Conservation (phyloP, 2,329 filamentous ascomycete species). For the Teratosphaeria nubilosa region DNA sequence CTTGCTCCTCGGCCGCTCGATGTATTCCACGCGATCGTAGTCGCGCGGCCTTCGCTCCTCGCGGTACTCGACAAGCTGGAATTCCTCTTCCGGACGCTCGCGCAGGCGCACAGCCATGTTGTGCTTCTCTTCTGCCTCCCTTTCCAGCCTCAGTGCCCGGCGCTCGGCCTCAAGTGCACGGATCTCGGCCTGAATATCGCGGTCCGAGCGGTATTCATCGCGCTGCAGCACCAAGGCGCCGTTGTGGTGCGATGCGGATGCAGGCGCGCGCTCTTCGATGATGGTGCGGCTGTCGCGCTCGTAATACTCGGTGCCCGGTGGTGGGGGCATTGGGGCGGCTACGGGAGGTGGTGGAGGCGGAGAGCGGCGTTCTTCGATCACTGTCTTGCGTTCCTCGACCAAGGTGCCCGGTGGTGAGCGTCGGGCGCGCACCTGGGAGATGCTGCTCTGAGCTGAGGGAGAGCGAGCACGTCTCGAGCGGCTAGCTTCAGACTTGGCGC, state of each 20-base stretch:
- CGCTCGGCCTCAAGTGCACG: conserved; percentile 58
- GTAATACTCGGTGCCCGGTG: conserved; percentile 14
- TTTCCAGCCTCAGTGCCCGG: conserved; percentile 47
- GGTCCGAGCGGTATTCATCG: conserved; percentile 38
- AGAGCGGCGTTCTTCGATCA: conserved; percentile 20
- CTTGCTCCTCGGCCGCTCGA: conserved; percentile 32
- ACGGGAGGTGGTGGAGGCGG: conserved; percentile 10
- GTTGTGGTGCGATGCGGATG: conserved; percentile 6
- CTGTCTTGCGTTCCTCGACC: conserved; percentile 19
- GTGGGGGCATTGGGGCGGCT: conserved; percentile 6
- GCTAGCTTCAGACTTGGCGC: conserved; percentile 6
- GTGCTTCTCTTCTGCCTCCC: conserved; percentile 37
- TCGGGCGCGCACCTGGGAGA: conserved; percentile 13
- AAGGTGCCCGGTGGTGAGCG: conserved; percentile 15
- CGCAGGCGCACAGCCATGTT: conserved; percentile 30
- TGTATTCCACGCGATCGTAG: conserved; percentile 43
- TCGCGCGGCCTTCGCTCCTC: conserved; percentile 47
- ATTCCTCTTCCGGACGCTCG: conserved; percentile 42
- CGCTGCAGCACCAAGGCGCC: conserved; percentile 39
- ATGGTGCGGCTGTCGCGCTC: conserved; percentile 20
- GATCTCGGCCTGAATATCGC: conserved; percentile 64
- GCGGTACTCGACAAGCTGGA: conserved; percentile 32
- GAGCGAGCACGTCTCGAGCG: conserved; percentile 15
- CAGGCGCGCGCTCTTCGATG: conserved; percentile 19
- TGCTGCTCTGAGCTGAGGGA: conserved; percentile 17